These are phyloP conservation scores for Hypoxylon sp. DNA, from an alignment of 2,329 filamentous ascomycete genomes.

Conservation along the genomic window DNA sequence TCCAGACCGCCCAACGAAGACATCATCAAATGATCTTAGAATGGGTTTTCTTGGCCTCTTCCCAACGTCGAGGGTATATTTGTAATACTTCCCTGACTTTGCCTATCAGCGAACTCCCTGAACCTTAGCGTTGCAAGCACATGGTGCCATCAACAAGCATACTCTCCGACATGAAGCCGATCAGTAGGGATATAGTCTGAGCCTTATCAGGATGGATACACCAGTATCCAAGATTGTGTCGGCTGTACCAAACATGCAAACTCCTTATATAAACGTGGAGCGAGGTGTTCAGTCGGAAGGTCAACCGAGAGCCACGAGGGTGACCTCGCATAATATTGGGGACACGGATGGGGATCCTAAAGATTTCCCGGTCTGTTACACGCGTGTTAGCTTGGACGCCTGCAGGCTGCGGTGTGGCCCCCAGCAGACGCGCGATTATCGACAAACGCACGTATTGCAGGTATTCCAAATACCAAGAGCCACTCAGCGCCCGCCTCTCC, in stretches of 20 bases:
- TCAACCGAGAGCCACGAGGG: conserved; percentile 8
- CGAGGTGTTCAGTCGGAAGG: conserved; percentile 11
- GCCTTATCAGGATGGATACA: conserved; percentile 7
- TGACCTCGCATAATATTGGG: conserved; percentile 11
- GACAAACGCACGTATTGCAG: conserved; percentile 39
- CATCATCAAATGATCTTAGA: background rate
- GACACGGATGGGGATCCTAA: conserved; percentile 16
- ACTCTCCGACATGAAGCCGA: conserved; percentile 22
- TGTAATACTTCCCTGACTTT: conserved; percentile 12
- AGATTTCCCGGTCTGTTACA: conserved; percentile 28
- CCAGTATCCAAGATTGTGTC: conserved; percentile 6
- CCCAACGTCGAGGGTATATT: conserved; percentile 12
- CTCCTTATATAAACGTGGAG: conserved; percentile 10
- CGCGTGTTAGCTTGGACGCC: conserved; percentile 19
- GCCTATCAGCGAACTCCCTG: background rate
- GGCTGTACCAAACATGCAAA: background rate
- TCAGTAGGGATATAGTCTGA: conserved; percentile 14
- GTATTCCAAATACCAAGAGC: conserved; percentile 51
- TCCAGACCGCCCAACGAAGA: background rate
- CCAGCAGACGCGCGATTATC: conserved; percentile 26
- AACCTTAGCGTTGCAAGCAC: conserved; percentile 12
- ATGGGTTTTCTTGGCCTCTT: background rate
- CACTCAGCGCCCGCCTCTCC: conserved; percentile 41
- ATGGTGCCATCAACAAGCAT: conserved; percentile 4
- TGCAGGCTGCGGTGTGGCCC: conserved; percentile 21